Base-by-base conservation (phyloP, 106 monocot species). In the Allium sativum region DNA sequence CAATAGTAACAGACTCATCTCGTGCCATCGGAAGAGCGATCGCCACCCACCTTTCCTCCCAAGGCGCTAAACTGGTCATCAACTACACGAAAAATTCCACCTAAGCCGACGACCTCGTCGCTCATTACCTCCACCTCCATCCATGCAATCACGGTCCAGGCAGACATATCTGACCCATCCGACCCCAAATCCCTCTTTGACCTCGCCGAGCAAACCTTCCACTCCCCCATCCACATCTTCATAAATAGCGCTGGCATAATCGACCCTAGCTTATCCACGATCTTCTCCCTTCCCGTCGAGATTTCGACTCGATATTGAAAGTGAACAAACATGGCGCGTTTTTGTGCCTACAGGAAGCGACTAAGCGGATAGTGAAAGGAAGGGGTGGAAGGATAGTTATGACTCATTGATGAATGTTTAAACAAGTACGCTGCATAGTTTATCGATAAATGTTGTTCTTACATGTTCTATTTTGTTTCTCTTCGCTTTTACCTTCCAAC, bases 1-100 rank as follows among this genome's bases (percentile, higher is more conserved):
- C 85, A 21, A 85, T 90, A 52, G 70, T 90, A 17, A 90, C 89
- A 44, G 84, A 80, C 65, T 73, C 74, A 8, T 74, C 84, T 10
- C 71, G 74, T 9, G 80, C 77, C 65, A 86, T 86, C 69, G 86
- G 86, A 50, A 74, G 78, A 5, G 70, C 72, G 65, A 67, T 82
- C 50, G 72, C 81, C 31, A 7, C 70, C 66, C 82, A 82, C 74
- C 75, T 86, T 7, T 44, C 76, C 14, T 73, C 86, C 45, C 82
- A 82, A 57, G 86, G 86, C n/a, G 78, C 86, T 17, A 61, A 62
- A 62, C 21, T 86, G 53, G 67, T 78, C 65, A n/a, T 90, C 66
- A 71, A 66, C 58, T 82, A 85, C 72, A 6, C 72, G 50, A 61
- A 73, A 52, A 79, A 56, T 72, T 58, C 84, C 45, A 46, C 70